Base-by-base conservation (phyloP, 2,329 filamentous ascomycete genomes). In the Aspergillus ibericus region DNA sequence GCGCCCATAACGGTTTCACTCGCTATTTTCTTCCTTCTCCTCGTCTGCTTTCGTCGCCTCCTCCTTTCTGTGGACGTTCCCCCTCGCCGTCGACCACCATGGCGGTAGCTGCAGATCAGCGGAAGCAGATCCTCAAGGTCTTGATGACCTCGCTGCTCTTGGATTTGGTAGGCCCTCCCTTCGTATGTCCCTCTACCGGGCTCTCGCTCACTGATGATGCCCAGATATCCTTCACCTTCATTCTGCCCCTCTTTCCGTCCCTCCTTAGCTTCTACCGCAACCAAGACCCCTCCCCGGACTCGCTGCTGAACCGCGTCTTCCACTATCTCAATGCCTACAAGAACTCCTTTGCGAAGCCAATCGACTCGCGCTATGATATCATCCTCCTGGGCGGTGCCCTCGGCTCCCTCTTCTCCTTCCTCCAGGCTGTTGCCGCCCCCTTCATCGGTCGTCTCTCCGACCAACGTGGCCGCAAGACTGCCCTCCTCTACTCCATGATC, bases 161-260 rank as follows among this genome's bases (percentile, higher is more conserved):
- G 12, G 93, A 98, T 75, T 78, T 98, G 77, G 93, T 97, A 84
- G 65, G 85, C 74, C 51, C 44, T 5, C 34, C 46, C 44, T 36
- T 29, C 47, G 56, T 25, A 50, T 48, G 15, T 22, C 36, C 13
- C 12, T 34, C 12, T 20, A 40, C 10, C 12, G 16, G 13, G n/a
- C 22, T 18, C n/a, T 25, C 12, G 47, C 46, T 59, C 56, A 59
- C n/a, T 48, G 15, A 36, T 25, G n/a, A 12, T 32, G 35, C 27
- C 55, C 66, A 97, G 93, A 91, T 98, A 70, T 97, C 93, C 56
- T 99, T 99, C 76, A 99, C 95, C 29, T 97, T 99, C 74, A 98
- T 98, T 72, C 88, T 99, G 8, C 95, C 95, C 0, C 86, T 99
- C 35, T 99, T 98, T 74, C 95, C 93, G 7, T 93, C 92, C 59